Base-by-base conservation (phyloP, 768 basidiomycete genomes). In the Naganishia kalamii region DNA sequence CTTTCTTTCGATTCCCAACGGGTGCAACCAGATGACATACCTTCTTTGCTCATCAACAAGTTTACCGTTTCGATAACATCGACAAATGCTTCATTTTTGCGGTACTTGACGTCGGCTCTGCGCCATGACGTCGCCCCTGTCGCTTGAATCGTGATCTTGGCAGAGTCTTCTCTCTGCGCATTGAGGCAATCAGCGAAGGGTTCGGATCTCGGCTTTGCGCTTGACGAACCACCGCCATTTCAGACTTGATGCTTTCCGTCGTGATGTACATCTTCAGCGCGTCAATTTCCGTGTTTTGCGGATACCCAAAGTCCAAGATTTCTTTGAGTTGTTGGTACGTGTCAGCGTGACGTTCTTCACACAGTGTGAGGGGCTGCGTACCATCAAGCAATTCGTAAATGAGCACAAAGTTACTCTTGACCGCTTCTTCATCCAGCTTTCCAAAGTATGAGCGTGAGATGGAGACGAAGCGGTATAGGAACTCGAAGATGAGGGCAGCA, bases 51-150 rank as follows among this genome's bases (percentile, higher is more conserved):
- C 93, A 98, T 96, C 71, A 90, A 87, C 62, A 98, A 77, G 74
- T 99, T 98, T 67, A 99, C 90, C 1, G 84, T 90, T 81, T 99
- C 96, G 47, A 99, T 89, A 10, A 99, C 96, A 75, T 99, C 96
- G n/a, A 99, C 94, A 70, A 98, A 99, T 0, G 96, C 96, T 74
- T 99, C 96, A 70, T 99, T 99, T 84, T 98, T 99, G 82, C 96
- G 89, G 79, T 99, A 98, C 78, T 93, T 94, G 73, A 98, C 93
- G 74, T 97, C 96, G 17, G 85, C 87, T 64, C 93, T 83, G 44
- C 96, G 82, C 96, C 96, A 99, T 76, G 88, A 94, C 33, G 89
- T 97, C 30, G 90, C 88, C 0, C 96, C 96, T 0, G 96, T 99
- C 10, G 96, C 94, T 81, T 99, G 96, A 11, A 85, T 86, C 0